phyloP scores from a whole-genome alignment of 2,329 filamentous ascomycete genomes.

The Paramyrothecium sp. region DNA sequence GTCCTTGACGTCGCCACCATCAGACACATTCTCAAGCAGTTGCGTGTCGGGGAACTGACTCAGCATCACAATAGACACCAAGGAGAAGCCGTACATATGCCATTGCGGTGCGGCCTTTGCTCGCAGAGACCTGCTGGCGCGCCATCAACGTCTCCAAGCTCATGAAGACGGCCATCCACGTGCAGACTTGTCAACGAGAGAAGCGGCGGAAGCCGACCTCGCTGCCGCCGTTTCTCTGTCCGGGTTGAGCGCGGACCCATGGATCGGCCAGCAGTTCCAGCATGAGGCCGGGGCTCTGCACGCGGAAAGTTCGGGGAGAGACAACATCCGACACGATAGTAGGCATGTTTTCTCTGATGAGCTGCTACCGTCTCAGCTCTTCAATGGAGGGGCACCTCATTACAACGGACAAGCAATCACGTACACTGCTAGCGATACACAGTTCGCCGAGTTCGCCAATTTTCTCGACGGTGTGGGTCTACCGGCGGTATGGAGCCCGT shows the following conservation, averaged over 20 bases:
- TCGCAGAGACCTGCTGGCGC: slow-evolving; percentile 41
- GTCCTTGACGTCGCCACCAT: slow-evolving; percentile 8
- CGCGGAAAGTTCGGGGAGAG: slow-evolving; percentile 8
- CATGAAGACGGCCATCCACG: slow-evolving; percentile 23
- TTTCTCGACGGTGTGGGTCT: slow-evolving; percentile 35
- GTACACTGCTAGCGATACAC: too few species aligned
- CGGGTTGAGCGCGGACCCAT: slow-evolving; percentile 24
- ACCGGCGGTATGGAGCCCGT: slow-evolving; percentile 36
- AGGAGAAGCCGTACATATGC: slow-evolving; percentile 46
- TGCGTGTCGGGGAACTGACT: too few species aligned
- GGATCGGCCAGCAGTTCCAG: background rate
- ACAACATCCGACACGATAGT: too few species aligned
- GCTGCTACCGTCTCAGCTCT: too few species aligned
- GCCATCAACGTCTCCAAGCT: slow-evolving; percentile 37
- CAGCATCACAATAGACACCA: slow-evolving; percentile 43
- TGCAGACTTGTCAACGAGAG: slow-evolving; percentile 17
- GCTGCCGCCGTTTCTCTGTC: slow-evolving; percentile 28
- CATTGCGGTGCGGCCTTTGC: slow-evolving; percentile 43
- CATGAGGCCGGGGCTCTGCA: too few species aligned
- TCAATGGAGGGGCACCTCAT: too few species aligned
- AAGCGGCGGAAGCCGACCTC: slow-evolving; percentile 16
- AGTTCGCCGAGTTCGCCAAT: slow-evolving; percentile 33
- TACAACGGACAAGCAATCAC: too few species aligned
- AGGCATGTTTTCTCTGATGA: too few species aligned
- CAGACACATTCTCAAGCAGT: background rate